These are phyloP conservation scores for Paraleonurus japonicus DNA, from an alignment of 257 asterid genomes.

Conservation along the genomic window DNA sequence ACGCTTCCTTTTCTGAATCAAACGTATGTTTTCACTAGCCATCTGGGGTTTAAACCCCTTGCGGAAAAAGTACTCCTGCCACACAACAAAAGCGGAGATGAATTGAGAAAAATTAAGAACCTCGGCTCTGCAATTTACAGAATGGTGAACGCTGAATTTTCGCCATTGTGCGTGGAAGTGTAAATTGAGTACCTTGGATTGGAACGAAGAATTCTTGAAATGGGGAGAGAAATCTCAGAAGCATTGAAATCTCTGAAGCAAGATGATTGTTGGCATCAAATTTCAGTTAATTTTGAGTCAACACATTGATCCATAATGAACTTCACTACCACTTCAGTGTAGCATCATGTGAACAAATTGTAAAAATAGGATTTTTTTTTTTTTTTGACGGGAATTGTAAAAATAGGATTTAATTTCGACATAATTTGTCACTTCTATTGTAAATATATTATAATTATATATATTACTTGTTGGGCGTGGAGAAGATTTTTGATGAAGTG, in stretches of 20 bases:
- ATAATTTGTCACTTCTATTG: too few species aligned
- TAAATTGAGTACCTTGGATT: slow-evolving; percentile 29
- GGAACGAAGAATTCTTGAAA: slow-evolving; percentile 27
- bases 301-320: background rate
- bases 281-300: background rate
- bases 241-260: slow-evolving; percentile 26
- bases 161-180: background rate
- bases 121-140: background rate
- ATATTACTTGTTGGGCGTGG: too few species aligned
- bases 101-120: slow-evolving; percentile 5
- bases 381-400: too few species aligned
- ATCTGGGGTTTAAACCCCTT: slow-evolving; percentile 29
- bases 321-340: too few species aligned
- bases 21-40: slow-evolving; percentile 44
- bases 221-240: slow-evolving; percentile 18
- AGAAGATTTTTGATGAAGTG: too few species aligned
- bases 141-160: background rate
- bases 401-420: too few species aligned
- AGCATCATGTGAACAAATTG: too few species aligned
- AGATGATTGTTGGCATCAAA: background rate
- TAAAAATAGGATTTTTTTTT: too few species aligned
- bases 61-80: slow-evolving; percentile 31
- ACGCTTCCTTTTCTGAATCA: slow-evolving; percentile 32
- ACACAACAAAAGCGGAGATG: slow-evolving; percentile 13
- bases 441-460: too few species aligned